These are phyloP conservation scores for Colletotrichum ledebouriae DNA, from an alignment of 2,329 filamentous ascomycete species.

Conservation along the genomic window DNA sequence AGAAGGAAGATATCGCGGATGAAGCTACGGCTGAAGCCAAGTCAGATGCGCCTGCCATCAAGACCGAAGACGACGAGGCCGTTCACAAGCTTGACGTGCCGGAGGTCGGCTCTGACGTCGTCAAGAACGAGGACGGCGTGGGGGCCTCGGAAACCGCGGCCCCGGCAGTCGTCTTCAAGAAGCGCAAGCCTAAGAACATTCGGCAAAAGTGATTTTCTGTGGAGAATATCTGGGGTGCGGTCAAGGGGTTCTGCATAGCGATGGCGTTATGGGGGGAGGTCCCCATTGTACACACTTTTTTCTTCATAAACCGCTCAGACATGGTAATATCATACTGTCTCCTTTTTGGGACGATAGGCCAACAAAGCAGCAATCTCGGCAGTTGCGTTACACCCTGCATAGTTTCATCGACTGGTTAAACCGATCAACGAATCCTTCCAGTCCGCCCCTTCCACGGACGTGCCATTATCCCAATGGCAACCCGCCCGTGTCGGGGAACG, in stretches of 20 bases:
- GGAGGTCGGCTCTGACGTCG: conserved; percentile 22
- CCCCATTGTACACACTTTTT: conserved; percentile 4
- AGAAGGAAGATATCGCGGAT: conserved; percentile 48
- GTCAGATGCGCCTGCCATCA: conserved; percentile 49
- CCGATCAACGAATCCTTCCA: background rate
- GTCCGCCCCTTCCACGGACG: background rate
- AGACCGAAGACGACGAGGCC: conserved; percentile 49
- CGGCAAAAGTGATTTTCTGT: conserved; percentile 65
- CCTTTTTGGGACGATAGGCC: background rate
- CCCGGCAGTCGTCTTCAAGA: conserved; percentile 78
- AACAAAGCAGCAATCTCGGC: background rate
- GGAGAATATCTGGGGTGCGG: conserved; percentile 17
- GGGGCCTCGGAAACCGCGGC: conserved; percentile 50
- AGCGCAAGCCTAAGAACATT: conserved; percentile 78
- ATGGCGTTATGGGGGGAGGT: conserved; percentile 19
- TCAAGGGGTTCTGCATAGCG: conserved; percentile 24
- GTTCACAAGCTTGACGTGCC: conserved; percentile 34
- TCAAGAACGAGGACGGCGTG: conserved; percentile 56
- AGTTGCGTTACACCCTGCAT: background rate
- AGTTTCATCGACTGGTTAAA: background rate
- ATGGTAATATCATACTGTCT: background rate
- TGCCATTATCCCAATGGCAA: conserved; percentile 1
- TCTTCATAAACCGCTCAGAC: conserved; percentile 10
- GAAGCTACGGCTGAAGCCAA: conserved; percentile 47
- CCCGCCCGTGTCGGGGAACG: background rate